phyloP scores from a whole-genome alignment of 2,329 filamentous ascomycete genomes.

The Fusarium sp. region DNA sequence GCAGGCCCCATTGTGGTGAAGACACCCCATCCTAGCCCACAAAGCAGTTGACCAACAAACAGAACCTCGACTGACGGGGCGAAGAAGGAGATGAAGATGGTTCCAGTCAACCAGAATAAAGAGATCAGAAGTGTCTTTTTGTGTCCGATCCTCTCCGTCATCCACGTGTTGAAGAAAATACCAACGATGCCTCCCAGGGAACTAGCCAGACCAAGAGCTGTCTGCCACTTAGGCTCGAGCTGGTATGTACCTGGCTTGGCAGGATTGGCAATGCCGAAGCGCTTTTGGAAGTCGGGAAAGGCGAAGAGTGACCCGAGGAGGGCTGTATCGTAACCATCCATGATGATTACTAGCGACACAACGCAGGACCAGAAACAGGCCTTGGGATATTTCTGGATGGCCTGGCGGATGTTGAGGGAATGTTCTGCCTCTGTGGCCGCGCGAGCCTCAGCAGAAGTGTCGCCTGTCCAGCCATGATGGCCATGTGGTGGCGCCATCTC shows the following conservation, averaged over 20 bases:
- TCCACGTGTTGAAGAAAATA: conserved; percentile 32
- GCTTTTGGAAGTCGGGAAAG: conserved; percentile 33
- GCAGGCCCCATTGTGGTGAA: conserved; percentile 55
- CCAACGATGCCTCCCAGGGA: conserved; percentile 30
- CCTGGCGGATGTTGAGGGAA: not conserved
- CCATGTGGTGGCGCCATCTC: not conserved
- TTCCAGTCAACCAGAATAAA: conserved; percentile 49
- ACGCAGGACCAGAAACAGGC: conserved; percentile 47
- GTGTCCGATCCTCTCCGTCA: conserved; percentile 26
- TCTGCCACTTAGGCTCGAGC: conserved; percentile 9
- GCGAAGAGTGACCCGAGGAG: conserved; percentile 45
- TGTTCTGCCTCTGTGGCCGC: not conserved
- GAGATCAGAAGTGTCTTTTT: conserved; percentile 61
- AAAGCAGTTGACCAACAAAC: conserved; percentile 58
- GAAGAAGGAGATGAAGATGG: conserved; percentile 48
- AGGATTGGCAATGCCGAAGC: not conserved
- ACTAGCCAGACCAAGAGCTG: not conserved
- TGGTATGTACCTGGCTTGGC: not conserved
- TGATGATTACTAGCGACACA: conserved; percentile 49
- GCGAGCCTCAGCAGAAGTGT: not conserved
- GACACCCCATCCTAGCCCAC: conserved; percentile 55
- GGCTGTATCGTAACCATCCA: conserved; percentile 49
- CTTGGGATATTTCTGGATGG: conserved; percentile 3
- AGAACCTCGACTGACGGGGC: conserved; percentile 51
- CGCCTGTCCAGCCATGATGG: not conserved